Evolutionary conservation across 2,329 filamentous ascomycete genomes (phyloP).

Genomic region (Fusarium nelsonii): DNA sequence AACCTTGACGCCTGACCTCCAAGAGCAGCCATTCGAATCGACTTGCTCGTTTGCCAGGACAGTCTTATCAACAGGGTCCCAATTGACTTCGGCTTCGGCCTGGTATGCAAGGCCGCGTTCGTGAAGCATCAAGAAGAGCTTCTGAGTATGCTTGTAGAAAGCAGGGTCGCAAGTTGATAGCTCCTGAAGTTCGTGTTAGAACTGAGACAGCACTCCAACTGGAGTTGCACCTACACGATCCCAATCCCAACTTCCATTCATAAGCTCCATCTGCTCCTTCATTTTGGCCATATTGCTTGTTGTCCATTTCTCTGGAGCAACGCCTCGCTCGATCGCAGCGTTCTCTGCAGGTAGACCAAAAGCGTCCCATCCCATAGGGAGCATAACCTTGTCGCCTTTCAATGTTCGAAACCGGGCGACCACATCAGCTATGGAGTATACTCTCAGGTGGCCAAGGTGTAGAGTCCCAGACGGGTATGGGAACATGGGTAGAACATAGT

Average conservation of each 20-base stretch:
- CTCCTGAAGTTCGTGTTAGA: slow-evolving; percentile 67
- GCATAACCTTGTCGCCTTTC: slow-evolving; percentile 78
- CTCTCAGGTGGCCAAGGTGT: slow-evolving; percentile 87
- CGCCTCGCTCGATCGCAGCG: slow-evolving; percentile 84
- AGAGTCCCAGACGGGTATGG: slow-evolving; percentile 90
- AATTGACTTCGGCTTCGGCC: slow-evolving; percentile 86
- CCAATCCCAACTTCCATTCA: slow-evolving; percentile 90
- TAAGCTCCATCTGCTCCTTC: slow-evolving; percentile 82
- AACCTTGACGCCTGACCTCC: slow-evolving; percentile 87
- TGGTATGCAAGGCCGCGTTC: slow-evolving; percentile 84
- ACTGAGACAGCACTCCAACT: no score
- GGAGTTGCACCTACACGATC: slow-evolving; percentile 70
- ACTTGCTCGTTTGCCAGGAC: slow-evolving; percentile 95
- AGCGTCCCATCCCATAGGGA: slow-evolving; percentile 96
- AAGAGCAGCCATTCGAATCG: slow-evolving; percentile 85
- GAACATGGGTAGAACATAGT: slow-evolving; percentile 91
- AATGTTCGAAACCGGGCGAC: slow-evolving; percentile 81
- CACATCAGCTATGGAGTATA: slow-evolving; percentile 92
- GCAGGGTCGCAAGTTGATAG: slow-evolving; percentile 84
- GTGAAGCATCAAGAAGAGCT: slow-evolving; percentile 82
- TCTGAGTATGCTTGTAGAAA: slow-evolving; percentile 92
- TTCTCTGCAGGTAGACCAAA: slow-evolving; percentile 94
- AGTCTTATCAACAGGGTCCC: slow-evolving; percentile 89
- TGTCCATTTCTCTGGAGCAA: slow-evolving; percentile 85
- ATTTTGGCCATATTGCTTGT: slow-evolving; percentile 83